Evolutionary conservation across 2,329 filamentous ascomycete species (phyloP), one percentile per base, ranked within the genome.

Genomic region (Aspergillus fructus): DNA sequence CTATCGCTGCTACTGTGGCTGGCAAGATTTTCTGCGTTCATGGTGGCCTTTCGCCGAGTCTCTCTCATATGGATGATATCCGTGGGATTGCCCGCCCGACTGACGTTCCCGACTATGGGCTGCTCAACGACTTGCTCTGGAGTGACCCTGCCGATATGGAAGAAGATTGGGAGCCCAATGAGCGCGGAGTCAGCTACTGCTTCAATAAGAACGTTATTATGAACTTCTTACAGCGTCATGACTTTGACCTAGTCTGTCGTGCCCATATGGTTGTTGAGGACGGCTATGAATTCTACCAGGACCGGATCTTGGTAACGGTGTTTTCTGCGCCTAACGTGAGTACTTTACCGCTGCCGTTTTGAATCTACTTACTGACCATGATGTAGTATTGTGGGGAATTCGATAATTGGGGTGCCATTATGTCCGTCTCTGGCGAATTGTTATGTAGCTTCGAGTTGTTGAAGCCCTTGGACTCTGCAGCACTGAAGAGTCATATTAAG

Each of bases 221-320:
- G 74, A 92, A 97, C 67, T 99, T 99, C 73, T 79, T 99, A 62
- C 89, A 92, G 59, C 86, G 90, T 55, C 94, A 99, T 72, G 94
- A 99, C 76, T 97, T 99, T 72, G 94, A 99, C 74, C 80, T 99
- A 50, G 93, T 99, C 52, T 99, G 94, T 73, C 88, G 94, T 64
- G 94, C 94, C 49, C 94, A 99, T 78, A 97, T 97, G 94, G 94
- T 99, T 52, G 94, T 99, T 21, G 94, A 99, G 75, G 94, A 99
- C 72, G 94, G 94, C 11, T 99, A 99, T 76, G 94, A 99, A 70
- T 99, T 99, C 76, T 99, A 97, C 75, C 96, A 90, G 61, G 94
- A 99, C 73, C 85, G 94, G 58, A 89, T 97, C 46, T 76, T 99
- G 59, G 94, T 99, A 46, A 99, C 94, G 2, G 93, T 99, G 1